Percentiles rank a stretch among this genome's conserved stretches.
Conservation (phyloP, 2,329 filamentous ascomycete species). For the Leptodontidium sp. region DNA sequence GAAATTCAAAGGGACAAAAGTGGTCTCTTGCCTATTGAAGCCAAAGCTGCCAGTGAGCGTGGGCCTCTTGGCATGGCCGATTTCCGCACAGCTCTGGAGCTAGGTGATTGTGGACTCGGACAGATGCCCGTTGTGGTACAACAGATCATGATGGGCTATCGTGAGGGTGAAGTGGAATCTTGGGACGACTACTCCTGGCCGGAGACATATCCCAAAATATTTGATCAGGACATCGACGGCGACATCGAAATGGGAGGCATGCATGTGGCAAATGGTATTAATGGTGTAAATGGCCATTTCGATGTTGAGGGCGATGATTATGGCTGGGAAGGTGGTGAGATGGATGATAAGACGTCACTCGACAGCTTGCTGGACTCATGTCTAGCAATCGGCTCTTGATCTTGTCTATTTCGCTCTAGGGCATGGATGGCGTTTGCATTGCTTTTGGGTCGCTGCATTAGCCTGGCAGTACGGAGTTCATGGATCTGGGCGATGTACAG, state of each 20-base stretch:
- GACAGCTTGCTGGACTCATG: conserved; percentile 59
- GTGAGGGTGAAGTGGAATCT: conserved; percentile 78
- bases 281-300: conserved; percentile 60
- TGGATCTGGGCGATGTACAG: conserved; percentile 32
- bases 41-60: conserved; percentile 76
- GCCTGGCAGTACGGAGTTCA: conserved; percentile 30
- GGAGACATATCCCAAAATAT: conserved; percentile 44
- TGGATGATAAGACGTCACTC: conserved; percentile 59
- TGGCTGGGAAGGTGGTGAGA: conserved; percentile 69
- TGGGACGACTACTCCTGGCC: conserved; percentile 64
- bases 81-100: conserved; percentile 75
- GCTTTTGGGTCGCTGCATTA: conserved; percentile 35
- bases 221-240: conserved; percentile 48
- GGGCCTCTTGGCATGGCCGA: conserved; percentile 80
- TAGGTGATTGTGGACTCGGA: conserved; percentile 78
- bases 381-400: conserved; percentile 44
- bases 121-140: conserved; percentile 80
- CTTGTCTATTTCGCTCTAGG: background rate
- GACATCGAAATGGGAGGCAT: conserved; percentile 47
- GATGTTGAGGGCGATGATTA: conserved; percentile 66
- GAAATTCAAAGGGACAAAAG: conserved; percentile 77
- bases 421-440: conserved; percentile 37
- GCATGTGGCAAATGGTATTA: conserved; percentile 50
- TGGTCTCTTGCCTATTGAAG: conserved; percentile 82
- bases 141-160: conserved; percentile 73